Base-by-base conservation (phyloP, 2,329 filamentous ascomycete genomes). In the Nothopassalora personata region DNA sequence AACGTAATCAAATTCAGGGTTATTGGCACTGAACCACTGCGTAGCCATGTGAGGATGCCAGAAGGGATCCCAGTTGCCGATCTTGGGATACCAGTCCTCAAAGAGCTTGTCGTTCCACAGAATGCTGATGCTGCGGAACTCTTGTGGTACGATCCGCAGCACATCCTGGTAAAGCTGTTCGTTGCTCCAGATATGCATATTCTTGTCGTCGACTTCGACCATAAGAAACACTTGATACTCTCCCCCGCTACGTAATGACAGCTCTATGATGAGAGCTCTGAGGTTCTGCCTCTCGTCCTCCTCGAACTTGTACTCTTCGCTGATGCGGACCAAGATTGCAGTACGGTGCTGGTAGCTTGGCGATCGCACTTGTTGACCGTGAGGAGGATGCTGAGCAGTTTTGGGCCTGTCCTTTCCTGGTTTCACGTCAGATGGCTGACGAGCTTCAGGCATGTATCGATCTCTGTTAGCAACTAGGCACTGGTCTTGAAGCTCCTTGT, bases 1-100 rank as follows among this genome's bases (percentile, higher is more conserved):
- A 66, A 91, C 81, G 67, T 83, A 91, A 66, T 92, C 88, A 64
- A 89, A 94, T 67, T 93, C 85, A 0, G 88, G 88, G 67, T 91
- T 86, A 53, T 88, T 86, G 67, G 88, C 81, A 59, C 84, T 84
- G 70, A 92, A 91, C 74, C 86, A 87, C 70, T 91, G 89, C 2
- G 91, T 80, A 5, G 87, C 86, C 65, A 90, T 80, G 79, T 86
- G 90, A 67, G 90, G 86, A 31, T 77, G 74, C 76, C 77, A 80
- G 67, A 79, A 79, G 8, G 79, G 76, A 58, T 79, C 74, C 75
- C 76, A 79, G 59, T 79, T 76, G 39, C 71, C 74, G 43, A 81
- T 73, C n/a, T 77, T 70, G 1, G 78, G 78, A 63, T 81, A 81
- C 75, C 76, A 78, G 15, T 67, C 79, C 70, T 74, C 70, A 60